Conservation (phyloP, 1,139 yeast species). For the Suhomyces bokatorum region DNA sequence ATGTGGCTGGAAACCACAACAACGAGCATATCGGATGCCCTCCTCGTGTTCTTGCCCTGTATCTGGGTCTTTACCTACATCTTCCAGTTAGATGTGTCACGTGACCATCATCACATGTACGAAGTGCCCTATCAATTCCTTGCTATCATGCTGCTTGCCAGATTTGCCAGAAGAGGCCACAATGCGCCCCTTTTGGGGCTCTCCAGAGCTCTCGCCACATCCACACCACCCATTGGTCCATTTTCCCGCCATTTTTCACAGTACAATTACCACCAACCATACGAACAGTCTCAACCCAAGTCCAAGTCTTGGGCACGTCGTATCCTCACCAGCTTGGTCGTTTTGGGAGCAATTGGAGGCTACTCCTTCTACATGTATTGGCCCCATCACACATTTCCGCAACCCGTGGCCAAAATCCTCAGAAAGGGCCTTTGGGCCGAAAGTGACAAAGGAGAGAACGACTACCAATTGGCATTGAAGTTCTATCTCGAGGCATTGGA, state of each 20-base stretch:
- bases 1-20: no score
- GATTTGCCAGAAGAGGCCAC: not conserved
- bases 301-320: slow-evolving; percentile 23
- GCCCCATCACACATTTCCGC: slow-evolving; percentile 59
- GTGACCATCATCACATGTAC: not conserved
- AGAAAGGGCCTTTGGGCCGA: slow-evolving; percentile 86
- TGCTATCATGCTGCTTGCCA: not conserved
- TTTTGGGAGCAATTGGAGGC: slow-evolving; percentile 32
- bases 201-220: not conserved
- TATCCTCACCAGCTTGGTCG: slow-evolving; percentile 26
- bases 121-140: not conserved
- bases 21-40: no score
- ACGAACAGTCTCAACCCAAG: slow-evolving; percentile 10
- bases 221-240: not conserved
- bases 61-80: no score
- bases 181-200: not conserved
- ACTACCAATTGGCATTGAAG: slow-evolving; percentile 62
- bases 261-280: slow-evolving; percentile 20
- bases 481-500: slow-evolving; percentile 55
- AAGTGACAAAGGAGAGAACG: slow-evolving; percentile 64
- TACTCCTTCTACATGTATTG: slow-evolving; percentile 55
- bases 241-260: slow-evolving; percentile 10
- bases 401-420: slow-evolving; percentile 63
- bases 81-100: not conserved
- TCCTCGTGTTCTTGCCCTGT: no score